Percentiles rank a stretch among this genome's conserved stretches.
Evolutionary conservation across 345 rosid genomes (phyloP).

Genomic region (Heritiera littoralis): DNA sequence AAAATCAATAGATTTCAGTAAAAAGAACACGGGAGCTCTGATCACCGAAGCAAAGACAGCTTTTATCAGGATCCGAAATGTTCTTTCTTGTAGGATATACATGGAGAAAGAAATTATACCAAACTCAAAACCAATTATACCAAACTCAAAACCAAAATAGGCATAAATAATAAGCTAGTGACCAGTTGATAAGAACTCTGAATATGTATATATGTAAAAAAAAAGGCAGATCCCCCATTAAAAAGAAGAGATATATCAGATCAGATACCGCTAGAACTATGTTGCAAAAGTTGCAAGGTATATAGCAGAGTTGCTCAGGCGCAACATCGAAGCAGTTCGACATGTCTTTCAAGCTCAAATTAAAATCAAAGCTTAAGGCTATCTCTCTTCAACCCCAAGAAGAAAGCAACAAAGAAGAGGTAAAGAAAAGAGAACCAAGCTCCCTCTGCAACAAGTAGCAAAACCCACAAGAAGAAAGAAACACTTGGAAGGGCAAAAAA

Average conservation of each 20-base stretch:
- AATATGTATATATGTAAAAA: background rate
- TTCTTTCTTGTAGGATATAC: constrained; percentile 30
- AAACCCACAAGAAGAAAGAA: constrained; percentile 28
- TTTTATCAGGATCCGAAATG: constrained; percentile 37
- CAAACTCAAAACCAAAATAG: constrained; percentile 8
- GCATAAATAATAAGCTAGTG: background rate
- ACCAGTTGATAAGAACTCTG: background rate
- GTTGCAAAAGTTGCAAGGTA: constrained; percentile 99
- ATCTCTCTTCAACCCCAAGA: constrained; percentile 23
- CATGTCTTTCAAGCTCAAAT: constrained; percentile 37
- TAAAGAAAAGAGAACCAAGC: constrained; percentile 20
- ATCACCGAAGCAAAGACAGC: constrained; percentile 27
- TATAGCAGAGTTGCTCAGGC: constrained; percentile 93
- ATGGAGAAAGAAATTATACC: constrained; percentile 20
- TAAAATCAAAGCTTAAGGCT: constrained; percentile 15
- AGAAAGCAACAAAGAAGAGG: constrained; percentile 17
- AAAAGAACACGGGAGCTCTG: constrained; percentile 27
- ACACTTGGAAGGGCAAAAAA: constrained; percentile 15
- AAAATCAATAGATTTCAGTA: constrained; percentile 26
- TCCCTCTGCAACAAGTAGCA: constrained; percentile 27
- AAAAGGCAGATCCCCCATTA: constrained; percentile 34
- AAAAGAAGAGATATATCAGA: constrained; percentile 26
- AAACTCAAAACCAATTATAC: constrained; percentile 10
- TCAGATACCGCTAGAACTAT: constrained; percentile 89
- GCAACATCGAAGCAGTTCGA: constrained; percentile 42